Evolutionary conservation across 1,284 basidiomycete genomes (phyloP), one percentile per base, ranked within the genome.

Genomic region (Ceratobasidium sp.): DNA sequence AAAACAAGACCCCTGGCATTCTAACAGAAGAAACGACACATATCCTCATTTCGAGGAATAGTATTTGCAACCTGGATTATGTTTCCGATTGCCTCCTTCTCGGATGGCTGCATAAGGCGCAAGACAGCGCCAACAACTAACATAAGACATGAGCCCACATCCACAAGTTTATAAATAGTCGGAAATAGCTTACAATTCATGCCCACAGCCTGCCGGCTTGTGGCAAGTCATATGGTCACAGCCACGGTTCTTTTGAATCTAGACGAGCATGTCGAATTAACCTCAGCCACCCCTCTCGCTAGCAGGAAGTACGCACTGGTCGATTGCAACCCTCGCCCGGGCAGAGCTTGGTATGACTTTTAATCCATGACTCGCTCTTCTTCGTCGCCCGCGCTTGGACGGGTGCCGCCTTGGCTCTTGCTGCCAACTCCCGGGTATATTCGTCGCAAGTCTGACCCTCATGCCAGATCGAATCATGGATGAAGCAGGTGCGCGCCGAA

Each of bases 151-250:
- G 38, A 40, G 10, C 17, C 38, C 8, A 40, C 17, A 40, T 8
- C 8, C 38, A 8, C 17, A 17, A 8, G 17, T 40, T 31, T 10
- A 7, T 32, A 13, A 34, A 17, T 15, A 20, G 7, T 25, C 27
- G 32, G 6, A 35, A 52, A 32, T 22, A 12, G 13, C 58, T 64
- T 43, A 64, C 58, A 64, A 64, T 22, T 64, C 58, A 40, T 64
- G 47, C 2, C 58, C 58, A 45, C 58, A 64, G 12, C 58, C 58
- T 22, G 32, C 58, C 20, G 58, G 58, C 22, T 64, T 45, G 20
- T 15, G 31, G 22, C 58, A 64, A 27, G 34, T 32, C 58, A 64
- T 64, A 40, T 64, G 58, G 32, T 60, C 57, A 22, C 57, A 60
- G 12, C 57, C 57, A 4, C 47, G 5, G 12, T 47, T 60, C 20